Evolutionary conservation across 331 rosid genomes (phyloP), one percentile per base, ranked within the genome.

Genomic region (Spiraea crenata): DNA sequence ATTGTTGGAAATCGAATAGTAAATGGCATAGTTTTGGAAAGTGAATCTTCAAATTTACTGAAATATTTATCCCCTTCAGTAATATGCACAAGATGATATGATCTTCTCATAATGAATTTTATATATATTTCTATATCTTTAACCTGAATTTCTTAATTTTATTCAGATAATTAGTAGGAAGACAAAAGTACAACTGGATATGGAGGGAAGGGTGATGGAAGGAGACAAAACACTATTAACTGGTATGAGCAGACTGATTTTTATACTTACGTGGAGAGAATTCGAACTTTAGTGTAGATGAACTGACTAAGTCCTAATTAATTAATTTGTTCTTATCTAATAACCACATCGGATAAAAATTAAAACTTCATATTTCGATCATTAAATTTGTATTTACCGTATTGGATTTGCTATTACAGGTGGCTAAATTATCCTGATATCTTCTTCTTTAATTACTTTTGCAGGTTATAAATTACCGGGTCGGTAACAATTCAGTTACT

Each of bases 401-500:
- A 20, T 17, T 34, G 12, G 35, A 54, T 54, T 54, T 54, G 58
- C 20, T 54, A 54, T 19, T 54, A 54, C 19, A 19, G 31, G 31
- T 25, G 31, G 35, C 35, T 34, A 19, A 6, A 61, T 61, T 39
- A 35, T 35, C 6, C 48, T 50, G n/a, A 67, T 51, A 34, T 49
- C n/a, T 25, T 54, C 52, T 25, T 17, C 31, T 37, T 25, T 14
- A 9, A 54, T 54, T 54, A 19, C 58, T 57, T 25, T 25, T 72
- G 60, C 67, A 77, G 81, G 81, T 13, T 49, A 35, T 25, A 25
- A 25, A 55, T 63, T 17, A 39, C 16, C 38, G 35, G 25, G 58
- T 54, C 4, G 57, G 58, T 52, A 12, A 25, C 31, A 25, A 25
- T 25, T 25, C 31, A 31, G 41, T 31, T 19, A 71, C 34, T 57